These are phyloP conservation scores for Penicillium odoratum DNA, from an alignment of 495 filamentous ascomycete genomes.

Conservation along the genomic window DNA sequence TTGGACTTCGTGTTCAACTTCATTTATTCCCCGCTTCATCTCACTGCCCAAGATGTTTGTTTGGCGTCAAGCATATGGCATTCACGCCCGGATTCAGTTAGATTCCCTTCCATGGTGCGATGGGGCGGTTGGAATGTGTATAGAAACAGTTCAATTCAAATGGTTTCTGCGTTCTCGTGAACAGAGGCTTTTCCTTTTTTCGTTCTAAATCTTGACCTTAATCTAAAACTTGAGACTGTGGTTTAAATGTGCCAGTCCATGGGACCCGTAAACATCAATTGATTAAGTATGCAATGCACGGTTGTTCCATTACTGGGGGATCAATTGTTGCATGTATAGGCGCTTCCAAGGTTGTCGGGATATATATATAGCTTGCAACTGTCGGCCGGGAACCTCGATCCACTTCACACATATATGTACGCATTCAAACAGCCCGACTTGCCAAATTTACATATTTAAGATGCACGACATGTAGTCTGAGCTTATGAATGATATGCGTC, in stretches of 20 bases:
- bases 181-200: constrained; percentile 8
- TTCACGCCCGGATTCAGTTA: constrained; percentile 24
- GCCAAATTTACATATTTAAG: too few relatives aligned
- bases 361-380: neutral
- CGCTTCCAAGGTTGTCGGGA: neutral
- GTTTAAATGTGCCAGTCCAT: too few relatives aligned
- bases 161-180: constrained; percentile 31
- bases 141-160: constrained; percentile 48
- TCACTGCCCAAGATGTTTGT: constrained; percentile 37
- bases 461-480: too few relatives aligned
- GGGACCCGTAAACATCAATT: too few relatives aligned
- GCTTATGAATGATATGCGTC: too few relatives aligned
- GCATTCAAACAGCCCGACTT: neutral
- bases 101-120: constrained; percentile 27
- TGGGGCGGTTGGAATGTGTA: constrained; percentile 42
- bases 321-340: too few relatives aligned
- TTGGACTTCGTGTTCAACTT: constrained; percentile 25
- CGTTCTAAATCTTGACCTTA: neutral
- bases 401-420: neutral
- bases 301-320: too few relatives aligned
- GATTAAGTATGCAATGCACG: too few relatives aligned
- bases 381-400: too few relatives aligned
- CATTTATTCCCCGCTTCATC: constrained; percentile 41
- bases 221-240: too few relatives aligned
- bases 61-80: constrained; percentile 35